A percentile compares a stretch with the other conserved stretches of the same genome.
Evolutionary conservation across 2,329 filamentous ascomycete species (phyloP).

Genomic region (Epichloe uncinata): DNA sequence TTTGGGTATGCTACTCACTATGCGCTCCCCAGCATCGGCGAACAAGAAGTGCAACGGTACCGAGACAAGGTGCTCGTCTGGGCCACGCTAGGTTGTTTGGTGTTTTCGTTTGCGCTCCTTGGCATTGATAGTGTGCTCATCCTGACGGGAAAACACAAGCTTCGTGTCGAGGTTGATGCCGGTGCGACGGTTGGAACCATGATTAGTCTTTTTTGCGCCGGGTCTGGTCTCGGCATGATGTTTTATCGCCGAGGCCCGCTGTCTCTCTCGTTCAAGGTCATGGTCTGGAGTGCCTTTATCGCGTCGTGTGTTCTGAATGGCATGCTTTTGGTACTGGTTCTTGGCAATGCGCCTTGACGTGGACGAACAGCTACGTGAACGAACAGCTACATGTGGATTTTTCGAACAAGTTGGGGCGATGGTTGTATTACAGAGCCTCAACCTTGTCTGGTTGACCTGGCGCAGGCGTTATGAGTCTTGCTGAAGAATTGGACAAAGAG

Average conservation of each 20-base stretch:
- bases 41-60: constrained; percentile 36
- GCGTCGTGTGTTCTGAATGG: constrained; percentile 28
- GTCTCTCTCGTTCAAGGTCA: constrained; percentile 27
- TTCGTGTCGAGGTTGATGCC: constrained; percentile 58
- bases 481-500: background rate
- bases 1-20: constrained; percentile 41
- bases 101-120: constrained; percentile 48
- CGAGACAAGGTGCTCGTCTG: constrained; percentile 43
- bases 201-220: constrained; percentile 50
- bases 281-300: constrained; percentile 24
- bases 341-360: constrained; percentile 26
- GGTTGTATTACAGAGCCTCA: background rate
- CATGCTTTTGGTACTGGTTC: constrained; percentile 29
- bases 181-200: constrained; percentile 59
- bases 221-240: constrained; percentile 45
- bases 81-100: constrained; percentile 40
- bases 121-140: constrained; percentile 52
- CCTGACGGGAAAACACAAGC: constrained; percentile 52
- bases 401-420: background rate
- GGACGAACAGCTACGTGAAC: too few relatives aligned
- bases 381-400: background rate
- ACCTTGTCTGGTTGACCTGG: background rate
- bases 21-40: constrained; percentile 37
- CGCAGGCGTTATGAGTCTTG: background rate
- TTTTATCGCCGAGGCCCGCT: constrained; percentile 36